phyloP scores from a whole-genome alignment of 345 rosid genomes.

The Eucalyptus paniculata region DNA sequence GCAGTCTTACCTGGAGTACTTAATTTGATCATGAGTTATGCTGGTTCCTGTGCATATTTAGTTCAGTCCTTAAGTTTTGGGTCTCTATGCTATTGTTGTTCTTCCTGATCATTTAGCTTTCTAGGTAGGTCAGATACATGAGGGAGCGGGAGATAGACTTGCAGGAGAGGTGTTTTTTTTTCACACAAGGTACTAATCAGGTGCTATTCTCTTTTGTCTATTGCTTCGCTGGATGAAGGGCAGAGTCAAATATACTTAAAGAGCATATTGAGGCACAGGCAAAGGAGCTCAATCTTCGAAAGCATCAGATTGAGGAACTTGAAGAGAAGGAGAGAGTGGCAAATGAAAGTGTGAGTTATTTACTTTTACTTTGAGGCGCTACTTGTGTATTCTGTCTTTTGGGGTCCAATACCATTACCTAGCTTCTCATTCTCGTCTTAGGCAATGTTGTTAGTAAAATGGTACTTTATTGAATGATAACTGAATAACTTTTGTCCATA shows the following conservation, averaged over 20 bases:
- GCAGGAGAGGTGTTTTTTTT: background rate
- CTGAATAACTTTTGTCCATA: background rate
- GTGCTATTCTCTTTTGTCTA: background rate
- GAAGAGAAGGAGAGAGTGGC: slow-evolving; percentile 89
- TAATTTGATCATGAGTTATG: background rate
- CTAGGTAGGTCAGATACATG: background rate
- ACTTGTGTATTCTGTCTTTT: background rate
- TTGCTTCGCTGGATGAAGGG: slow-evolving; percentile 48
- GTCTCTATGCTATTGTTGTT: background rate
- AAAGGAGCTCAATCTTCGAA: slow-evolving; percentile 63
- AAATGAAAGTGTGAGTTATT: slow-evolving; percentile 75
- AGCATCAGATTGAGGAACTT: slow-evolving; percentile 68
- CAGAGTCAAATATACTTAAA: slow-evolving; percentile 57
- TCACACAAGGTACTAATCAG: background rate
- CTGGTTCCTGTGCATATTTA: background rate
- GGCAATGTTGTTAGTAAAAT: background rate
- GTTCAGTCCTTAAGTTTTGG: background rate
- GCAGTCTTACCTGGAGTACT: background rate
- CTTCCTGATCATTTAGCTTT: background rate
- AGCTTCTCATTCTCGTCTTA: background rate
- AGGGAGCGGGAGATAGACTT: background rate
- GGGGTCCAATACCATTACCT: background rate
- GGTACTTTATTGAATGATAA: background rate
- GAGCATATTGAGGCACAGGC: slow-evolving; percentile 63
- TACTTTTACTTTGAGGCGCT: background rate